phyloP scores from a whole-genome alignment of 495 filamentous ascomycete species.

The Chaetomium tenue region DNA sequence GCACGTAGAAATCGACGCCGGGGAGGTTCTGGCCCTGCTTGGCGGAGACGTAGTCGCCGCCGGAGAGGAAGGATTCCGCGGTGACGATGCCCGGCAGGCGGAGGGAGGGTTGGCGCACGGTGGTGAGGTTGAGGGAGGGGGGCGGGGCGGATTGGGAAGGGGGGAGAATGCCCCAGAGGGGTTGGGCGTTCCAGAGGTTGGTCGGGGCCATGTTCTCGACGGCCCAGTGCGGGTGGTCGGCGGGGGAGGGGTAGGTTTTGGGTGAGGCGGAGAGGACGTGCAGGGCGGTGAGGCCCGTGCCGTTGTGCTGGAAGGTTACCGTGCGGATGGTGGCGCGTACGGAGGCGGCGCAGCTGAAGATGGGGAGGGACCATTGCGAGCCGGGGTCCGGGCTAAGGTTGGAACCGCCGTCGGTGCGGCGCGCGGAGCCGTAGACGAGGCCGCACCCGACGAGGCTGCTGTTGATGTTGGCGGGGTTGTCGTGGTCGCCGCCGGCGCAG shows the following conservation, averaged over 20 bases:
- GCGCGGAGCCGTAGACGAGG: constrained; percentile 37
- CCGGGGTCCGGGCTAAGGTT: constrained; percentile 34
- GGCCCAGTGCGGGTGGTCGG: constrained; percentile 17
- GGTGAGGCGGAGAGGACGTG: constrained; percentile 4
- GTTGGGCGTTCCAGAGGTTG: neutral
- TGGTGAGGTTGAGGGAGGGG: neutral
- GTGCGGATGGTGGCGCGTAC: constrained; percentile 45
- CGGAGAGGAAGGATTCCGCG: neutral
- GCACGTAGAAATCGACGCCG: constrained; percentile 8
- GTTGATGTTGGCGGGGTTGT: constrained; percentile 40
- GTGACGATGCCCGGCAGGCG: constrained; percentile 2
- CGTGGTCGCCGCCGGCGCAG: constrained; percentile 30
- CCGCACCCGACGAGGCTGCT: constrained; percentile 43
- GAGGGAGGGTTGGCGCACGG: neutral
- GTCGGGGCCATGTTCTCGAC: constrained; percentile 8
- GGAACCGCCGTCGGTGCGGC: constrained; percentile 31
- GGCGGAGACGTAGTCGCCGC: neutral
- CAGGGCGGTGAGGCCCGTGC: constrained; percentile 9
- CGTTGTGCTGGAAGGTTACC: constrained; percentile 25
- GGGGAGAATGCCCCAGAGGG: constrained; percentile 8
- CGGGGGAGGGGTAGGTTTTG: constrained; percentile 6
- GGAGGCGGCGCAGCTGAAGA: constrained; percentile 45
- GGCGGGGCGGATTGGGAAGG: neutral
- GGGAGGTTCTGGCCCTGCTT: constrained; percentile 9
- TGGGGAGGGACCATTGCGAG: constrained; percentile 39